Base-by-base conservation (phyloP, 192 early-diverging fungal species). In the Geranomyces variabilis region DNA sequence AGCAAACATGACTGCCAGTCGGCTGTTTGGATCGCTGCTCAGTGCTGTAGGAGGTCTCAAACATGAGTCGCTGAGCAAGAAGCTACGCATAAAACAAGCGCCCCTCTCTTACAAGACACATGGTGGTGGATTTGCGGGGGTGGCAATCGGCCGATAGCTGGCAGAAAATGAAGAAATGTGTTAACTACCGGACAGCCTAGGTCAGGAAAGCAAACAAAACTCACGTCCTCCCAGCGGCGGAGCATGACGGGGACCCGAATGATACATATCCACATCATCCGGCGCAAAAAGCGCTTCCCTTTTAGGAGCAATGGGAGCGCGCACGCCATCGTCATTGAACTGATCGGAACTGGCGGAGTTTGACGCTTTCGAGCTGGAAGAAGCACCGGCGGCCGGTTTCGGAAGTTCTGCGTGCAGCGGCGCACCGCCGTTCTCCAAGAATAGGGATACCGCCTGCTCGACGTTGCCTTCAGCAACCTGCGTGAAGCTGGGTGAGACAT, bases 231-330 rank as follows among this genome's bases (percentile, higher is more conserved):
- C 5, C 36, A 41, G 10, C 36, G 36, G 36, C 10, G 36, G 36
- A 7, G 36, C 36, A 41, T 41, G 36, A 10, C 36, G 36, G 3
- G 3, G 36, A 3, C 5, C 36, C 36, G 19, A 15, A 15, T 53
- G 51, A 53, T 53, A 53, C n/a, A n/a, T 26, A 17, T 53, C 51
- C 51, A 26, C 24, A 53, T 53, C 51, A 17, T 60, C 58, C 31
- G 58, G 58, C 17, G 47, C 79, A 77, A 53, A 75, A 71, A 68
- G 70, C 49, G 44, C 65, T 55, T 94, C 93, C 26, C 87, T 80
- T 34, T 82, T 88, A 0, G 94, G 84, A 0, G 94, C 92, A 71
- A 97, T 94, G 0, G 94, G 94, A 7, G 93, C 90, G 51, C 95
- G 83, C 17, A 94, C 87, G 45, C 61, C 67, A 41, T 83, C 74